phyloP scores from a whole-genome alignment of 129 eudicot genomes.

The Chrysanthemum makinoi region DNA sequence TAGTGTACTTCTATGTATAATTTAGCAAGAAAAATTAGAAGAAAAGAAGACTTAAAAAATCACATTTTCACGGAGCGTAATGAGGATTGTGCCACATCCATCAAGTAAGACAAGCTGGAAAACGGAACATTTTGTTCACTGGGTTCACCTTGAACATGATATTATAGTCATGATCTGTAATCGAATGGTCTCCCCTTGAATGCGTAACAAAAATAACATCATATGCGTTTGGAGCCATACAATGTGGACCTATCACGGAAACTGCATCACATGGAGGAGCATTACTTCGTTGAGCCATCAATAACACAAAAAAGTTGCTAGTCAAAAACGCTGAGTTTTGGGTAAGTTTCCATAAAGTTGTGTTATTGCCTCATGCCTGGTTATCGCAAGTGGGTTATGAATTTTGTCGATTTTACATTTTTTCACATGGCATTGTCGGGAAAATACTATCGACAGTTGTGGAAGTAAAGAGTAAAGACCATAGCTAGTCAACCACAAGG shows the following conservation, averaged over 20 bases:
- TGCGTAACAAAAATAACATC: not conserved
- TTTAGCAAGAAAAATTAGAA: too few species aligned
- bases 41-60: too few species aligned
- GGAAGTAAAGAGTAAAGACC: not conserved
- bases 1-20: not conserved
- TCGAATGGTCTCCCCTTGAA: not conserved
- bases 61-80: not conserved
- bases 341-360: not conserved
- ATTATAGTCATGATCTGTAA: conserved; percentile 1
- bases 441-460: not conserved
- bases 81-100: not conserved
- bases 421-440: not conserved
- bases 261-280: not conserved
- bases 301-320: not conserved
- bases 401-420: not conserved
- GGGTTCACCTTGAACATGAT: conserved; percentile 14
- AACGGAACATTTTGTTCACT: not conserved
- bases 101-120: not conserved
- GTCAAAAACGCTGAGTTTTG: not conserved
- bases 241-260: not conserved
- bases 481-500: not conserved
- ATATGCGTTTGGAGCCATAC: not conserved
- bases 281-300: not conserved
- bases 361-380: not conserved
- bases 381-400: not conserved